Evolutionary conservation across 2,329 filamentous ascomycete genomes (phyloP), one percentile per base, ranked within the genome.

Genomic region (Fusarium equiseti): DNA sequence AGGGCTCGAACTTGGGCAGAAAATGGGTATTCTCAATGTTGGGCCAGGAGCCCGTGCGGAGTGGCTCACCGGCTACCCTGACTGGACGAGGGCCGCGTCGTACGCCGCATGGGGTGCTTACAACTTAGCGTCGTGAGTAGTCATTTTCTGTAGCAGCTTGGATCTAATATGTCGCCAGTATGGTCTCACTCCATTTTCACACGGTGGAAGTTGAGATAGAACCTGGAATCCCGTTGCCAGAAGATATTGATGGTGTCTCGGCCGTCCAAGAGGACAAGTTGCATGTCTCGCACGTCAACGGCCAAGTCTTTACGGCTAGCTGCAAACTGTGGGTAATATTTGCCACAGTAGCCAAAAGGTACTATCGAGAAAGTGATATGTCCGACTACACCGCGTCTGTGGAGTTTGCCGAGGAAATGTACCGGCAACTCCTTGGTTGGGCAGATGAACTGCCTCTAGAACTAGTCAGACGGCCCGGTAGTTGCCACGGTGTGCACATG

Each of bases 241-340:
- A 16, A n/a, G 27, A 16, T n/a, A 5, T 54, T 3, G 20, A 44
- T 3, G 6, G 7, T 16, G 7, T 3, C 4, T 22, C 9, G 3
- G 16, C 4, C 15, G 9, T 13, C 6, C 10, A 45, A 12, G 20
- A 44, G 0, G 20, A 8, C 6, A 12, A 8, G 2, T 11, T 15
- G 9, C 2, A 10, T 8, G 0, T 10, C 3, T 8, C 26, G 2
- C 0, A 1, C 6, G 2, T n/a, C 11, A 32, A 26, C 16, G n/a
- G 16, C 11, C 7, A 55, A 2, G 2, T 32, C 5, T 35, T 55
- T 2, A 8, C 35, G 16, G 52, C 52, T 0, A 55, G 52, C 20
- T 20, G 31, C 11, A 45, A 20, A 26, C 40, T 55, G 0, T 55
- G 40, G 52, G 6, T 8, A 5, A 45, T 55, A 12, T 55, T 45